Evolutionary conservation across 1,284 basidiomycete species (phyloP).

Genomic region (Irpex sp.): DNA sequence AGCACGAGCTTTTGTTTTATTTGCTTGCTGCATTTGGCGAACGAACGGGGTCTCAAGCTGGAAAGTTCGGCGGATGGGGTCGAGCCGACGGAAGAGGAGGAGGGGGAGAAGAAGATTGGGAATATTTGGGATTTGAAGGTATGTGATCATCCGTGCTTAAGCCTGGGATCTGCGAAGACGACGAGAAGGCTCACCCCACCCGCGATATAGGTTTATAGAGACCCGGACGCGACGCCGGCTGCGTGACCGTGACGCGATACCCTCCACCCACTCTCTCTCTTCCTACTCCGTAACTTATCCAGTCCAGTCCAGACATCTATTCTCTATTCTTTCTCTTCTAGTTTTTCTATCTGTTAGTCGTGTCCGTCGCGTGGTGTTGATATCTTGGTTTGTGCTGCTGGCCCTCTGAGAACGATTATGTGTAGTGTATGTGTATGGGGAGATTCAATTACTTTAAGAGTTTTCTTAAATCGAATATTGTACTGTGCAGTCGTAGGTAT

Average conservation of each 20-base stretch:
- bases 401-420: not conserved
- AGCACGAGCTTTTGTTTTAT: slow-evolving; percentile 99
- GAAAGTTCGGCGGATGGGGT: slow-evolving; percentile 46
- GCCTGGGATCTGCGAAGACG: too few relatives aligned
- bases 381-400: not conserved
- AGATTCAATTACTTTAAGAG: not conserved
- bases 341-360: not conserved
- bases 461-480: not conserved
- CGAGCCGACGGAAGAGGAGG: slow-evolving; percentile 23
- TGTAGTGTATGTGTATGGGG: not conserved
- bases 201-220: slow-evolving; percentile 58
- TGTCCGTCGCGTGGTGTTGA: not conserved
- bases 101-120: slow-evolving; percentile 50
- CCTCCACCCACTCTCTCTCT: not conserved
- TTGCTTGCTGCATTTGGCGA: slow-evolving; percentile 91
- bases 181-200: too few relatives aligned
- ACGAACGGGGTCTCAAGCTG: slow-evolving; percentile 89
- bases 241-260: slow-evolving; percentile 41
- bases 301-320: not conserved
- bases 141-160: too few relatives aligned
- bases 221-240: slow-evolving; percentile 58
- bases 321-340: not conserved
- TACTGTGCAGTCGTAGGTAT: not conserved
- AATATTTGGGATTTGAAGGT: slow-evolving; percentile 80
- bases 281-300: not conserved